Evolutionary conservation across 768 basidiomycete genomes (phyloP).

Genomic region (Inosperma sp.): DNA sequence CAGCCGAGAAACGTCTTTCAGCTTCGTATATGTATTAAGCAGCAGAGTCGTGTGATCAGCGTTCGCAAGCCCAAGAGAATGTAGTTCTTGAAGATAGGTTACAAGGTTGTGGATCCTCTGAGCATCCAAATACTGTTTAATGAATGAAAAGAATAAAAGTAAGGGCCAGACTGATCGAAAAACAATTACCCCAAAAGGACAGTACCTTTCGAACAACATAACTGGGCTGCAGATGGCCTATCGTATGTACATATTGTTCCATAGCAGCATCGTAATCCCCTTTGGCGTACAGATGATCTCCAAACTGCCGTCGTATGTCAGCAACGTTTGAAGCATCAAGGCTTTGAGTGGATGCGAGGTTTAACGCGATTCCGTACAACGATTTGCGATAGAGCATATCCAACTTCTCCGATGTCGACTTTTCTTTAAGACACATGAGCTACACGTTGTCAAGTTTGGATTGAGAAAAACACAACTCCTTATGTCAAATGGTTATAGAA

Average conservation of each 20-base stretch:
- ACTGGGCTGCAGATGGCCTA: slow-evolving; percentile 85
- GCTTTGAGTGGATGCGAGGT: slow-evolving; percentile 73
- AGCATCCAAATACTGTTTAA: slow-evolving; percentile 82
- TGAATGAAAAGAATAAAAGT: not conserved
- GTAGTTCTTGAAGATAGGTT: slow-evolving; percentile 93
- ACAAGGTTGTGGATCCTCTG: slow-evolving; percentile 94
- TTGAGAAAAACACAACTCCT: not conserved
- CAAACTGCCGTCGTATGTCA: slow-evolving; percentile 86
- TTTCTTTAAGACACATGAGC: slow-evolving; percentile 68
- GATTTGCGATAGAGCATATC: slow-evolving; percentile 80
- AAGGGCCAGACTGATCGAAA: not conserved
- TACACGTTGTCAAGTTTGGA: slow-evolving; percentile 22
- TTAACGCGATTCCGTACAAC: slow-evolving; percentile 75
- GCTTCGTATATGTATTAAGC: slow-evolving; percentile 95
- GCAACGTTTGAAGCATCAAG: slow-evolving; percentile 72
- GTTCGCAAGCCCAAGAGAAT: slow-evolving; percentile 85
- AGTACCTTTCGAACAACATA: slow-evolving; percentile 94
- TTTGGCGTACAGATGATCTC: slow-evolving; percentile 86
- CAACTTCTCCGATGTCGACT: slow-evolving; percentile 78
- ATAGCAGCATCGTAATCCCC: slow-evolving; percentile 92
- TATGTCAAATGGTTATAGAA: not conserved
- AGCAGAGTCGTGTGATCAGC: slow-evolving; percentile 95
- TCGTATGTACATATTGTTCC: slow-evolving; percentile 87
- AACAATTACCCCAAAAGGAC: no score
- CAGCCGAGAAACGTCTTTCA: slow-evolving; percentile 83